Base-by-base conservation (phyloP, 176 grass and related monocot genomes). In the Triticum timopheevii region DNA sequence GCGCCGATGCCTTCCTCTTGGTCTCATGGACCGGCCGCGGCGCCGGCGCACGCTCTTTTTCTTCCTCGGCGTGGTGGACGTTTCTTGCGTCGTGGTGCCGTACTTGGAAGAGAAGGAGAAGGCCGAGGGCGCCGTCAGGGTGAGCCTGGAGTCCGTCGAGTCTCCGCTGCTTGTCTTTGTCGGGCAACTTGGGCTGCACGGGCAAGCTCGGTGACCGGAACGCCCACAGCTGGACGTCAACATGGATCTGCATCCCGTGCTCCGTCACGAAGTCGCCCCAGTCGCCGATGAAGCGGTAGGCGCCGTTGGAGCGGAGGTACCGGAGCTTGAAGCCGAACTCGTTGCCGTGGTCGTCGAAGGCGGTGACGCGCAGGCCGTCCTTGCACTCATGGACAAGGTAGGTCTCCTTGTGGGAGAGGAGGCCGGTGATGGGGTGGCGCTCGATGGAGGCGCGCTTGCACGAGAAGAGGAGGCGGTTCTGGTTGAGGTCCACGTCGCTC, bases 401-500 rank as follows among this genome's bases (percentile, higher is more conserved):
- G 5, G 10, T 27, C 82, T 83, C 82, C n/a, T 42, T 36, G 0
- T 17, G 9, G 49, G 52, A 61, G 5, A 76, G 47, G 77, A 85
- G 7, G 35, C 1, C 0, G 27, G 78, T 68, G 47, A 89, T 44
- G 25, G 83, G 45, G 33, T 61, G 20, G 13, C 0, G 3, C 13
- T 5, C 0, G 30, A 58, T 2, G 31, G 19, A 27, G 2, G n/a
- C 19, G 33, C 15, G 2, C 69, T 25, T 62, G 61, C 69, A 24
- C 34, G 83, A 12, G 10, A 90, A 1, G 35, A 86, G 78, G 35
- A 90, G 78, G 19, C 83, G 83, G 62, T 61, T 90, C 70, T 86
- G 83, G 78, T 81, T 8, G 20, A 1, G 2, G 13, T 13, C 12
- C 3, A 36, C 70, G 47, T 86, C 88, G 27, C 24, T 90, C 0